Evolutionary conservation across 1,284 basidiomycete genomes (phyloP), one percentile per base, ranked within the genome.

Genomic region (Amylostereum areolatum): DNA sequence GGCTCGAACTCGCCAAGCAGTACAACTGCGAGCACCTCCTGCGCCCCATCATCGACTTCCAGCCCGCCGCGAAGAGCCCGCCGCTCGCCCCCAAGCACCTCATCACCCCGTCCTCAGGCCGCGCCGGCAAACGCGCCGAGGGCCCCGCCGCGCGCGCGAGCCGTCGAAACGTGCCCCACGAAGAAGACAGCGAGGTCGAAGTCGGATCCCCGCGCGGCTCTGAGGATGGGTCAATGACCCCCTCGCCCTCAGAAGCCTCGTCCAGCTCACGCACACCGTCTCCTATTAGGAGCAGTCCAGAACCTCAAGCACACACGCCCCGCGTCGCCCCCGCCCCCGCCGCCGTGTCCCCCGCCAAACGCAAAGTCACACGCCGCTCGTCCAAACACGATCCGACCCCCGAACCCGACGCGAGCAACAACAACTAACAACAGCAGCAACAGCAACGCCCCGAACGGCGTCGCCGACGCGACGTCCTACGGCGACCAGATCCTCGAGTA

Each of bases 401-500:
- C 18, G 18, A 18, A 18, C 18, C 18, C 18, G 18, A 18, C 18
- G 18, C 18, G 18, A 18, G 18, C 18, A 18, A 18, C 37, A 55
- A 52, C 25, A 55, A 56, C 18, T n/a, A 18, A 1, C 18, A 18
- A 18, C 18, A 18, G 1, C 18, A 18, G 18, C 18, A 18, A 18
- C 18, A 18, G 18, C 18, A 18, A 18, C 18, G 18, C 18, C 18
- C 18, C 66, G 34, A 77, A 76, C 51, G 74, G 71, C 28, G 55
- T 56, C 5, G 63, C 63, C 41, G 78, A 81, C 55, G 68, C 75
- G 25, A 73, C 80, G 46, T 72, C 74, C 27, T 99, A 99, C 63
- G 93, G 89, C 41, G 95, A 98, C 66, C 89, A 95, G 64, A 95
- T 99, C 54, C 77, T 99, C 58, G 96, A 99, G 72, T 99, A 98